Percentiles rank a stretch among this genome's conserved stretches.
These are phyloP conservation scores for Pisolithus thermaeus DNA, from an alignment of 1,284 basidiomycete species.

Conservation along the genomic window DNA sequence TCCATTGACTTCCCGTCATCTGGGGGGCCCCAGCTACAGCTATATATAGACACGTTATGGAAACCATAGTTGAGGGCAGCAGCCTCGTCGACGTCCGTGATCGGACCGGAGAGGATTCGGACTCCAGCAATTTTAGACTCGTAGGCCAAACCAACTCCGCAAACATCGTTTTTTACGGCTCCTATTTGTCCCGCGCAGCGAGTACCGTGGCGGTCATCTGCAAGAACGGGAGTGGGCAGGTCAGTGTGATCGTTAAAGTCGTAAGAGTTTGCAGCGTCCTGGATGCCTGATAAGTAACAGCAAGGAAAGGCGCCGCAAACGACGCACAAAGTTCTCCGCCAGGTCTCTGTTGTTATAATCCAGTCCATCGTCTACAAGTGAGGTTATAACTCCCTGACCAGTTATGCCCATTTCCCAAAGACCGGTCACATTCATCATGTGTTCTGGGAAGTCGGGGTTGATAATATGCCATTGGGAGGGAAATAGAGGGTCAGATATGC, in stretches of 20 bases:
- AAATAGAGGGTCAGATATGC: conserved; percentile 86
- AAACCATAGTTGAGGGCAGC: conserved; percentile 92
- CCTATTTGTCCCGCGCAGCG: conserved; percentile 97
- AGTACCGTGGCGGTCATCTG: conserved; percentile 96
- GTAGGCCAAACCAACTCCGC: conserved; percentile 94
- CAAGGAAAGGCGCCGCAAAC: conserved; percentile 2
- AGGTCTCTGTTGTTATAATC: conserved; percentile 89
- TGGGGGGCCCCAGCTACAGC: conserved; percentile 97
- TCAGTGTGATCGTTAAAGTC: conserved; percentile 95
- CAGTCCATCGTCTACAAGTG: conserved; percentile 94
- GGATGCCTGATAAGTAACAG: conserved; percentile 5
- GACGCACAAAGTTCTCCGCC: conserved; percentile 84
- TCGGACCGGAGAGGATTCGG: conserved; percentile 94
- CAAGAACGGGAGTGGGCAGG: conserved; percentile 82
- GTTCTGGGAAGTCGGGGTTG: conserved; percentile 67
- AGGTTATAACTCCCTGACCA: conserved; percentile 83
- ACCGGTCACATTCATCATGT: conserved; percentile 83
- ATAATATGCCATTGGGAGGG: conserved; percentile 89
- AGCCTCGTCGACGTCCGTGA: conserved; percentile 97
- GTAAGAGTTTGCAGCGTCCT: conserved; percentile 89
- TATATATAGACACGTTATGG: conserved; percentile 90
- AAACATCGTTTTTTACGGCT: conserved; percentile 93
- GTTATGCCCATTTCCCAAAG: conserved; percentile 85
- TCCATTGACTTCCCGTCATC: conserved; percentile 97
- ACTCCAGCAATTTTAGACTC: conserved; percentile 89